Percentiles rank a stretch among this genome's conserved stretches.
Conservation (phyloP, 305 asterid genomes). For the Fraxinus platypoda region DNA sequence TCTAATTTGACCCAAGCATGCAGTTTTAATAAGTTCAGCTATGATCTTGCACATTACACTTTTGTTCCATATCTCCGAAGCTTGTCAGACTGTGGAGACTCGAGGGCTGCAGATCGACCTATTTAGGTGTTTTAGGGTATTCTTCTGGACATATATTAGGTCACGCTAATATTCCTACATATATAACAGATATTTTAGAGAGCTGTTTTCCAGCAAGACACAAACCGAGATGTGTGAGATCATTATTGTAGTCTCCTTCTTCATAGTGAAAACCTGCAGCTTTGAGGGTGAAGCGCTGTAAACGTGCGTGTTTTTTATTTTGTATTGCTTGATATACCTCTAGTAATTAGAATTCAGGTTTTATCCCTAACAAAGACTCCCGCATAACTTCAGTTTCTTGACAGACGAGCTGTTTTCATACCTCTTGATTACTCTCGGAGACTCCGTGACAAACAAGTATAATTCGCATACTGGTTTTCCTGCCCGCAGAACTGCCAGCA, state of each 20-base stretch:
- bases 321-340: not conserved
- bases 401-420: conserved; percentile 22
- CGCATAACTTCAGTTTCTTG: not conserved
- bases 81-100: not conserved
- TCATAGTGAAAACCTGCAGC: not conserved
- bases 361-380: not conserved
- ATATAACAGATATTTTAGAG: not conserved
- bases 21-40: not conserved
- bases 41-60: not conserved
- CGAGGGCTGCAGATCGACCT: not conserved
- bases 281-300: not conserved
- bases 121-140: not conserved
- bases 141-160: not conserved
- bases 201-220: not conserved
- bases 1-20: not conserved
- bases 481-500: conserved; percentile 59
- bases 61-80: not conserved
- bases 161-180: not conserved
- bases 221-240: not conserved
- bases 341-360: not conserved
- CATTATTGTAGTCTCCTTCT: not conserved
- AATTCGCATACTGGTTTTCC: conserved; percentile 62
- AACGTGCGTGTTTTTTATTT: not conserved
- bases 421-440: conserved; percentile 49
- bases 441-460: conserved; percentile 71